Base-by-base conservation (phyloP, 805 yeast genomes). In the Metschnikowia kunwiensis region DNA sequence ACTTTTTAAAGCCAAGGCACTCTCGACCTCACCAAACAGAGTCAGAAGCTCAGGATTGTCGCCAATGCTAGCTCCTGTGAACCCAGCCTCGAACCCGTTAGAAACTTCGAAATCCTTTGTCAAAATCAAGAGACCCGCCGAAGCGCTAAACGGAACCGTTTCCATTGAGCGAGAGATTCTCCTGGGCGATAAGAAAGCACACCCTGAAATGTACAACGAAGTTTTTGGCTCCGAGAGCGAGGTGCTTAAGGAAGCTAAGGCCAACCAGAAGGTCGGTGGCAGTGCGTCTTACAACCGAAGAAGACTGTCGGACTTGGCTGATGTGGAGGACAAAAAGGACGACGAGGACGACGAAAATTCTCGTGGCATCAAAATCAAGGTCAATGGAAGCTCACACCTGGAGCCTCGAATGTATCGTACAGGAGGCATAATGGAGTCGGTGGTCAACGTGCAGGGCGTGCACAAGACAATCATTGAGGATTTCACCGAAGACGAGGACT, bases 381-480 rank as follows among this genome's bases (percentile, higher is more conserved):
- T 15, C n/a, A 32, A 37, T 20, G 36, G 41, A 12, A 27, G 26
- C n/a, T 22, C 40, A 8, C 50, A 47, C 41, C 61, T 54, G 42
- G 68, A 65, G 43, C 46, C 62, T 13, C 48, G 70, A 25, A 54
- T 63, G 3, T 68, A 68, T 46, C 49, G 72, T 20, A 72, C 80
- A 8, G 80, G 80, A 12, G 82, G 91, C 7, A 80, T 87, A 36
- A 74, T 85, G 36, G 96, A 87, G 61, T 78, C 85, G 26, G 81
- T 87, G 12, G 78, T 87, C n/a, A 83, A 81, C 33, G 83, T 83
- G 18, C 80, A 82, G 54, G 96, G 96, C 36, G 84, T 85, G 14
- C 80, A 78, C 50, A 87, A 87, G 67, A 86, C 94, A 3, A 84
- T 87, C 43, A 86, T 87, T 51, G 91, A 83, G 50, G 81, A 78